Evolutionary conservation across 192 early-diverging fungal species (phyloP).

Genomic region (Linderina pennispora): DNA sequence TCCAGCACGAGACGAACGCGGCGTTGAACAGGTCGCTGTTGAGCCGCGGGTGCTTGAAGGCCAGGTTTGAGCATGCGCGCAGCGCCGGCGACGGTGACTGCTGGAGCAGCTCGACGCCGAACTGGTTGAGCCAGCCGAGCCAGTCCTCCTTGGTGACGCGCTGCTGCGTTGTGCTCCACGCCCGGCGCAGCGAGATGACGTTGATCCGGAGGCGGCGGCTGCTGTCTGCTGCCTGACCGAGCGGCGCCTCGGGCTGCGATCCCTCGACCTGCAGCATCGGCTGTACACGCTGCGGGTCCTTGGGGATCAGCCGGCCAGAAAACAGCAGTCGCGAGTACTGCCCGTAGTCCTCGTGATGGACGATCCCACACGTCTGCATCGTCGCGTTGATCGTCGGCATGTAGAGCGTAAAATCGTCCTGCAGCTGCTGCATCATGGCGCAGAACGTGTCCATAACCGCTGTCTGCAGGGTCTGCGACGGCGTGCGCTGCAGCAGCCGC

Average conservation of each 20-base stretch:
- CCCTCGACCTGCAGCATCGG: not conserved
- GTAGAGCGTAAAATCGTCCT: slow-evolving; percentile 79
- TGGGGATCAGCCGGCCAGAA: slow-evolving; percentile 56
- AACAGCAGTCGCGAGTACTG: slow-evolving; percentile 65
- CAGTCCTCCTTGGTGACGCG: slow-evolving; percentile 70
- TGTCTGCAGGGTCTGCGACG: slow-evolving; percentile 48
- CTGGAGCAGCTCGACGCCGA: slow-evolving; percentile 86
- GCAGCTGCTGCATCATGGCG: slow-evolving; percentile 75
- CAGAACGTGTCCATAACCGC: slow-evolving; percentile 78
- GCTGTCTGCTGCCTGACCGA: not conserved
- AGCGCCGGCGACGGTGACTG: slow-evolving; percentile 92
- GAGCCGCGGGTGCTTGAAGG: slow-evolving; percentile 74
- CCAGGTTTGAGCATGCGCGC: slow-evolving; percentile 80
- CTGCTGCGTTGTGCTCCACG: slow-evolving; percentile 58
- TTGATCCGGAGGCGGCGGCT: slow-evolving; percentile 1
- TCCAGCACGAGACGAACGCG: slow-evolving; percentile 94
- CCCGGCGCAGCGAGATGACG: slow-evolving; percentile 65
- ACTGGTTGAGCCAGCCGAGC: slow-evolving; percentile 86
- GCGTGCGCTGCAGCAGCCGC: slow-evolving; percentile 55
- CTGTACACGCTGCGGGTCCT: not conserved
- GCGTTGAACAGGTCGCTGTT: slow-evolving; percentile 90
- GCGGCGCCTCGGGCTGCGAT: not conserved
- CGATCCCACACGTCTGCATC: slow-evolving; percentile 57
- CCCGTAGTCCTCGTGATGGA: slow-evolving; percentile 64
- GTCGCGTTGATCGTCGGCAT: slow-evolving; percentile 82